phyloP scores from a whole-genome alignment of 2,329 filamentous ascomycete genomes.

The Cercospora brassicicola region DNA sequence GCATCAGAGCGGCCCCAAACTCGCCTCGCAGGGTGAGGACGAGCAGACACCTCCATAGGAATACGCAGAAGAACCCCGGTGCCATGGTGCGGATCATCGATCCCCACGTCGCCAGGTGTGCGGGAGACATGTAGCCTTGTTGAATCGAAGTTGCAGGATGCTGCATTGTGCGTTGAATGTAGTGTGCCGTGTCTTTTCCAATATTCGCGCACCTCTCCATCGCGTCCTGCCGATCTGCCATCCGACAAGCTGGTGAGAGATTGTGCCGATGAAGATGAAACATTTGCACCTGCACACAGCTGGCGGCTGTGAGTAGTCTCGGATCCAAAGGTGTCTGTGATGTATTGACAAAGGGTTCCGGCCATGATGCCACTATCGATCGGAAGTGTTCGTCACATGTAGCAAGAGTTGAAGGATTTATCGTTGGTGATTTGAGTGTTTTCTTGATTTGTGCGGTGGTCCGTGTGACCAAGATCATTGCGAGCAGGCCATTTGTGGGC shows the following conservation, averaged over 20 bases:
- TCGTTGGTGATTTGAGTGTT: constrained; percentile 65
- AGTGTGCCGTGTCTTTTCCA: constrained; percentile 73
- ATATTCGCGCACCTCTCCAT: constrained; percentile 74
- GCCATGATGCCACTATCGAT: constrained; percentile 72
- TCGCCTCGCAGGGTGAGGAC: constrained; percentile 75
- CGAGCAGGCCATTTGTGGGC: constrained; percentile 70
- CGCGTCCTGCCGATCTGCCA: constrained; percentile 66
- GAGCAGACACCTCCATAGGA: constrained; percentile 83
- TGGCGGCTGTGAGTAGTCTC: constrained; percentile 70
- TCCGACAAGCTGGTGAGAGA: constrained; percentile 68
- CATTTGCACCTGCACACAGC: constrained; percentile 79
- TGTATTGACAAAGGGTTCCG: constrained; percentile 68
- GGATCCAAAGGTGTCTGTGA: constrained; percentile 70
- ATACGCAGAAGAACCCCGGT: constrained; percentile 73
- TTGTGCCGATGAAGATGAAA: constrained; percentile 87
- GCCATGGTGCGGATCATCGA: constrained; percentile 65
- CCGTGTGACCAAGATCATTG: constrained; percentile 77
- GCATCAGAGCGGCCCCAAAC: constrained; percentile 69
- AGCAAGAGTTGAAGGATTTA: constrained; percentile 68
- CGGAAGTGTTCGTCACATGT: constrained; percentile 79
- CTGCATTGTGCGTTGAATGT: constrained; percentile 67
- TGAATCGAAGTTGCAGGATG: constrained; percentile 30
- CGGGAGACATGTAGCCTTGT: constrained; percentile 33
- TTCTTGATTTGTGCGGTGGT: constrained; percentile 73
- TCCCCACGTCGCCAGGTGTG: constrained; percentile 49